Evolutionary conservation across 1,284 basidiomycete genomes (phyloP), one percentile per base, ranked within the genome.

Genomic region (Cerrena zonata): DNA sequence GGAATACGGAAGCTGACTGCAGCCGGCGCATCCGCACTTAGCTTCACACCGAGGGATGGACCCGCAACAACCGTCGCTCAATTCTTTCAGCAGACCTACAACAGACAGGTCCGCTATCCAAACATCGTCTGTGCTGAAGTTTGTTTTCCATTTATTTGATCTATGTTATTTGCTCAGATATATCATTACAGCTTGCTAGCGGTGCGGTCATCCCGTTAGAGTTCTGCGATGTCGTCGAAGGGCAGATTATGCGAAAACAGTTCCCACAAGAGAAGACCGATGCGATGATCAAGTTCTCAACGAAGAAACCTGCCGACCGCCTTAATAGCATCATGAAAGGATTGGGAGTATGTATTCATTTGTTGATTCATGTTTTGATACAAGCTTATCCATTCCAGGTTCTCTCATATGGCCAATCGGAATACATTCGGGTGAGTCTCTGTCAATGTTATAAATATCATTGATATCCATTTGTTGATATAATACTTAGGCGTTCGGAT

Each of bases 231-330:
- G 80, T 90, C 3, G 74, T 75, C 0, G 68, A 76, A 0, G 87
- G 87, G 0, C 88, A 90, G 57, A 81, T 88, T 43, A 82, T 88
- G 77, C 73, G 82, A 39, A 86, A 84, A 58, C 83, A 84, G 54
- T 74, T 89, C 1, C 86, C 86, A 0, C 70, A 80, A 0, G 80
- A 86, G 53, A 79, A 80, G 59, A 84, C 80, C 0, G 79, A 75
- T 51, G 75, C 79, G 5, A 80, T 89, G 5, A 71, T 88, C 1
- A 75, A 78, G 0, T 89, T 89, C 59, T 80, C 87, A 0, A 89
- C 87, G 0, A 85, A 84, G 66, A 73, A 64, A 50, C 86, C 86
- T 0, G 57, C 62, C 2, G 80, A 84, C 1, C 78, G 86, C 15
- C 65, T 87, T 2, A 62, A 64, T 13, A 82, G 78, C 54, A 88